phyloP scores from a whole-genome alignment of 2,329 filamentous ascomycete species.

The Chalaropsis ovoidea region DNA sequence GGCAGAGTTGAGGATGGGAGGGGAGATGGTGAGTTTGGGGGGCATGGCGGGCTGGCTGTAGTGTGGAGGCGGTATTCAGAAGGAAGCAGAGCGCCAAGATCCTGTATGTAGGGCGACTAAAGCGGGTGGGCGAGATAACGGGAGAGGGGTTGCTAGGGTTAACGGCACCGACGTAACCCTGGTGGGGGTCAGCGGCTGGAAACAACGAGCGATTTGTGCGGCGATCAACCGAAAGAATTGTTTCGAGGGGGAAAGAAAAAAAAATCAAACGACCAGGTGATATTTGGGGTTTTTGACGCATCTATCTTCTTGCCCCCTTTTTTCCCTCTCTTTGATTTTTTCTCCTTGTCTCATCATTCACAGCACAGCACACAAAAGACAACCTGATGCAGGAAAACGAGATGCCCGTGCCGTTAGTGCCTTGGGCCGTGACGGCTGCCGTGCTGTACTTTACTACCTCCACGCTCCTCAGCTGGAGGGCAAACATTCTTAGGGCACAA shows the following conservation, averaged over 20 bases:
- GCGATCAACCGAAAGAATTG: background rate
- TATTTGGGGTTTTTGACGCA: background rate
- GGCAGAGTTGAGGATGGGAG: constrained; percentile 63
- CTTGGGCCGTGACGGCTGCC: constrained; percentile 31
- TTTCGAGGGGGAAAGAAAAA: background rate
- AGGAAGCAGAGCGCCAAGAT: too few relatives aligned
- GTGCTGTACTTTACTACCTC: constrained; percentile 33
- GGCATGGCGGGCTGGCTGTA: constrained; percentile 1
- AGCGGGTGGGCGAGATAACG: background rate
- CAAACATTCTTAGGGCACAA: constrained; percentile 43
- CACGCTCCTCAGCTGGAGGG: constrained; percentile 32
- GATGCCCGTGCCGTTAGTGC: background rate
- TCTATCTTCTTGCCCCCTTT: background rate
- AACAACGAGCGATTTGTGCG: background rate
- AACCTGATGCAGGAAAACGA: background rate
- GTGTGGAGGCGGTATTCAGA: too few relatives aligned
- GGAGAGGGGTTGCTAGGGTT: background rate
- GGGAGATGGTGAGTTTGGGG: constrained; percentile 41
- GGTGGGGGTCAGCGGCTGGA: background rate
- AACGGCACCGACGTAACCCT: background rate
- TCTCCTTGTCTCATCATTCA: background rate
- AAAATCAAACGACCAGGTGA: background rate
- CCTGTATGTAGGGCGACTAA: background rate
- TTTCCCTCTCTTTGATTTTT: background rate
- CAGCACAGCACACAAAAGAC: background rate